Conservation (phyloP, 176 grass and related monocot species). For the Paspalum vaginatum region DNA sequence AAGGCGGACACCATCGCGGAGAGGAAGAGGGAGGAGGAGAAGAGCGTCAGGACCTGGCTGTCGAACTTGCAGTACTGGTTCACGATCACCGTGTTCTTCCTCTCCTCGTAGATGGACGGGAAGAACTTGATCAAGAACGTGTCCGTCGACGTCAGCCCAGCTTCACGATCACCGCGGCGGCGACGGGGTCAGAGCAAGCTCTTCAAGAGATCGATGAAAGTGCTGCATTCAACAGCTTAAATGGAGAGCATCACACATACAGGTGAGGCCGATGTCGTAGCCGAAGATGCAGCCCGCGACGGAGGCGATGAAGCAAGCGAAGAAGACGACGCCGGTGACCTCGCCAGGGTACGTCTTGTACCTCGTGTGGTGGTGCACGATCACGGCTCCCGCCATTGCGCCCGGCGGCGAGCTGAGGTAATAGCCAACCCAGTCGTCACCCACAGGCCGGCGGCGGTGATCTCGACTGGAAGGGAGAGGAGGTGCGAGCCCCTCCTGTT, state of each 20-base stretch:
- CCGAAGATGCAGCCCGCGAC: constrained; percentile 62
- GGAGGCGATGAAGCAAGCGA: constrained; percentile 55
- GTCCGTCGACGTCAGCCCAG: constrained; percentile 55
- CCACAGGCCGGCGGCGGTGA: neutral
- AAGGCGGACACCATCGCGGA: constrained; percentile 43
- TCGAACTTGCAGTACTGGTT: constrained; percentile 98
- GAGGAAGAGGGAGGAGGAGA: constrained; percentile 70
- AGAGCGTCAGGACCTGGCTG: constrained; percentile 72
- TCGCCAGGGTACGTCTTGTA: constrained; percentile 63
- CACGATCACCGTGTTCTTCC: constrained; percentile 38
- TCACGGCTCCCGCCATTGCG: constrained; percentile 54
- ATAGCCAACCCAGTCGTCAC: too few species aligned
- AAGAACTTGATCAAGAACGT: constrained; percentile 55
- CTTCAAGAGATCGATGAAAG: neutral
- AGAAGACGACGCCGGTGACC: constrained; percentile 53
- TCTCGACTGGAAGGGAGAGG: neutral
- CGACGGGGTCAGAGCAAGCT: neutral
- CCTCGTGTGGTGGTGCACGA: constrained; percentile 57
- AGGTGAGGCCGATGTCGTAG: constrained; percentile 57
- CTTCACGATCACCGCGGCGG: constrained; percentile 15
- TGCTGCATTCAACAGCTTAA: neutral
- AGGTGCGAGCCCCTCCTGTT: constrained; percentile 25
- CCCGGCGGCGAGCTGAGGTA: neutral
- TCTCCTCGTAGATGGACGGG: constrained; percentile 48
- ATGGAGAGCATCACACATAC: neutral